Conservation (phyloP, 106 monocot species). For the Vanilla planifolia region DNA sequence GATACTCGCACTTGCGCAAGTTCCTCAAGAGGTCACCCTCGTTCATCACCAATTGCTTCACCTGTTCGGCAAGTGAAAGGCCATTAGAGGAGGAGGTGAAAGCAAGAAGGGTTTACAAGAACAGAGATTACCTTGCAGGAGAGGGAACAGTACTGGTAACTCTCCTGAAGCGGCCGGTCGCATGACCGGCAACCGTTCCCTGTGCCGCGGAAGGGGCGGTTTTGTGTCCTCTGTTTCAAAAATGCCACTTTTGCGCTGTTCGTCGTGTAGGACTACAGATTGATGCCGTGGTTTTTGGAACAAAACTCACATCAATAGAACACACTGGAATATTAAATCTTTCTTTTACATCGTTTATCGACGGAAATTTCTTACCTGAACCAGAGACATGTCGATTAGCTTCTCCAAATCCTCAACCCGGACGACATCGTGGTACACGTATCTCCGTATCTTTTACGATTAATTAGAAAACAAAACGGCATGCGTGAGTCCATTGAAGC, state of each 20-base stretch:
- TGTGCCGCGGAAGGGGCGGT: constrained; percentile 42
- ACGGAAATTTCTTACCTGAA: constrained; percentile 40
- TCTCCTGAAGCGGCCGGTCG: constrained; percentile 55
- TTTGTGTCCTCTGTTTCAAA: constrained; percentile 56
- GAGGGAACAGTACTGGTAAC: constrained; percentile 57
- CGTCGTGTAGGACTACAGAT: constrained; percentile 50
- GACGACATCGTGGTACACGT: constrained; percentile 71
- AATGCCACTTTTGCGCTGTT: constrained; percentile 77
- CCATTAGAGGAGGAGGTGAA: too few species aligned
- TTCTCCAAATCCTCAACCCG: constrained; percentile 59
- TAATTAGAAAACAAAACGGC: neutral
- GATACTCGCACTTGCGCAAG: constrained; percentile 49
- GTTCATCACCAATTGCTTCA: constrained; percentile 37
- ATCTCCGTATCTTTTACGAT: constrained; percentile 54
- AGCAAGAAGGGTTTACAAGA: neutral
- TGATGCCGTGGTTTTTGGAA: too few species aligned
- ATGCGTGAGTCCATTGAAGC: neutral
- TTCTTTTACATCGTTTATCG: neutral
- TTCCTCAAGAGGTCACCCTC: constrained; percentile 37
- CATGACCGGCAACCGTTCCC: constrained; percentile 54
- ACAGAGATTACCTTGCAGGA: constrained; percentile 60
- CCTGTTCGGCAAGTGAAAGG: constrained; percentile 34
- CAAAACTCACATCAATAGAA: neutral
- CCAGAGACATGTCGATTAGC: constrained; percentile 47
- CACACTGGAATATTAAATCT: too few species aligned